Evolutionary conservation across 148 eudicot genomes (phyloP).

Genomic region (Cornus kousa): DNA sequence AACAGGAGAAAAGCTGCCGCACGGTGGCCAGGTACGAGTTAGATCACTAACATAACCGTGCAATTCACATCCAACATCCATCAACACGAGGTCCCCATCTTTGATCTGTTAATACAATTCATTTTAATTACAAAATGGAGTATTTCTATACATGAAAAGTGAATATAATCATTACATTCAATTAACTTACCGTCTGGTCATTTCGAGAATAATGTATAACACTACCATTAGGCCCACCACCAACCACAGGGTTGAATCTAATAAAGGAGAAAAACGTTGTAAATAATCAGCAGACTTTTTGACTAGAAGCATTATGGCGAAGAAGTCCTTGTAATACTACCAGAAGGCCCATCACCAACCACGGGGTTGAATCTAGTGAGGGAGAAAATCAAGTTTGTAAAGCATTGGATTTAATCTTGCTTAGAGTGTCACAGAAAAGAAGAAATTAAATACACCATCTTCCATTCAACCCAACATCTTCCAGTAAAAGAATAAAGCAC

Average conservation of each 20-base stretch:
- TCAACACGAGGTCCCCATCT: constrained; percentile 72
- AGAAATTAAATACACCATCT: background rate
- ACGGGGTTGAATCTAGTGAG: no score
- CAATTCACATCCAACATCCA: constrained; percentile 93
- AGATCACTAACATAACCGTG: constrained; percentile 97
- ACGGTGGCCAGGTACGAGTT: constrained; percentile 97
- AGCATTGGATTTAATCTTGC: no score
- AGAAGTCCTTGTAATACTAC: background rate
- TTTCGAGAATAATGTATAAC: constrained; percentile 93
- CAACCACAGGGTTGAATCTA: constrained; percentile 96
- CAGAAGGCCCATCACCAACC: no score
- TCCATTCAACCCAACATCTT: constrained; percentile 6
- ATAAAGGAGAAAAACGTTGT: constrained; percentile 10
- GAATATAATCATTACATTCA: background rate
- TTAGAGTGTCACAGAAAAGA: no score
- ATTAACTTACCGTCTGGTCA: constrained; percentile 74
- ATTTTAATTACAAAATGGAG: background rate
- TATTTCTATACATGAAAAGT: background rate
- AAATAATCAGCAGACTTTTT: background rate
- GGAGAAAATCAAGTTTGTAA: no score
- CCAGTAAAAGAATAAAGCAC: constrained; percentile 2
- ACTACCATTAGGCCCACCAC: constrained; percentile 89
- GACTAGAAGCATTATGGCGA: background rate
- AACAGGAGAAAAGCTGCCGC: constrained; percentile 64
- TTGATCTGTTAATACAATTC: constrained; percentile 47